A percentile compares a stretch with the other conserved stretches of the same genome.
phyloP scores from a whole-genome alignment of 129 eudicot genomes.

The Tagetes erecta region DNA sequence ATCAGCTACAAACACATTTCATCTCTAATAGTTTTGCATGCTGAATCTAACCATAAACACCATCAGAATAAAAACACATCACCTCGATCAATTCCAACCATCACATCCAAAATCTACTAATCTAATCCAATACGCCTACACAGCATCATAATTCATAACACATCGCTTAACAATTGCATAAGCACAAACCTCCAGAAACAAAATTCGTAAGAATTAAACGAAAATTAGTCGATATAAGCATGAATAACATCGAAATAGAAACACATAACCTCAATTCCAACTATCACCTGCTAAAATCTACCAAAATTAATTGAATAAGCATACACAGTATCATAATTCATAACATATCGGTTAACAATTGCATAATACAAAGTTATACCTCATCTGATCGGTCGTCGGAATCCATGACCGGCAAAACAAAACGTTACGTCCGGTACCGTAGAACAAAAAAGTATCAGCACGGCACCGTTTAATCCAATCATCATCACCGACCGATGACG shows the following conservation, averaged over 20 bases:
- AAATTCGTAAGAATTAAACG: not conserved
- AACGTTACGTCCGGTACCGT: slow-evolving; percentile 63
- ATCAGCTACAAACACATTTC: not conserved
- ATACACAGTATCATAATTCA: not conserved
- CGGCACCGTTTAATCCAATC: slow-evolving; percentile 32
- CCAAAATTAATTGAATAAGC: not conserved
- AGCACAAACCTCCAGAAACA: not conserved
- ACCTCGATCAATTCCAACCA: not conserved
- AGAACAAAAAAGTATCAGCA: slow-evolving; percentile 58
- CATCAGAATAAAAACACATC: not conserved
- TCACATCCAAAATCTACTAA: too few relatives aligned
- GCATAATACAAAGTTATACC: slow-evolving; percentile 29
- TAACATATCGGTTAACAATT: not conserved
- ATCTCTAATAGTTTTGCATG: not conserved
- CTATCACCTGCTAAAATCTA: too few relatives aligned
- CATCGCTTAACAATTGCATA: not conserved
- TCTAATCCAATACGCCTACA: not conserved
- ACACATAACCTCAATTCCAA: not conserved
- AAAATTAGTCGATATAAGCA: not conserved
- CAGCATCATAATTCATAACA: not conserved
- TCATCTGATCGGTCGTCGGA: slow-evolving; percentile 57
- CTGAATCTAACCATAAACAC: not conserved
- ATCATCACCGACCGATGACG: slow-evolving; percentile 27
- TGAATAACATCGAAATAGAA: not conserved
- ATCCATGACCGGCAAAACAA: slow-evolving; percentile 95